Conservation (phyloP, 78 protist genomes). For the Dictyostelium capitatum region DNA sequence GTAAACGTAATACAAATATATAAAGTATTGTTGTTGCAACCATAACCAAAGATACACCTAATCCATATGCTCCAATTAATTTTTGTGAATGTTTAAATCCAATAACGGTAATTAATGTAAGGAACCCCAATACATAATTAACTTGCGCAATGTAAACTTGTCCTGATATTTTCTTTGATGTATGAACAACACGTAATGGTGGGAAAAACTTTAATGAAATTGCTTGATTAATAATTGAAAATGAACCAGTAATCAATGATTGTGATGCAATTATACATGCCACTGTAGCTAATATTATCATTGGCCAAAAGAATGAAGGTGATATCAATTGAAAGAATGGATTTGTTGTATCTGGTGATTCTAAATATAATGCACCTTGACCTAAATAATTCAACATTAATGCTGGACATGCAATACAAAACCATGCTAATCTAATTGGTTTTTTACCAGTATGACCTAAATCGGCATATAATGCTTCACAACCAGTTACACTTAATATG, state of each 20-base stretch:
- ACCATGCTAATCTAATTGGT: slow-evolving; percentile 49
- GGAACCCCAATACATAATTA: slow-evolving; percentile 12
- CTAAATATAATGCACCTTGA: slow-evolving; percentile 34
- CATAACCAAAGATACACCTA: slow-evolving; percentile 30
- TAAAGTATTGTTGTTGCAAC: neutral
- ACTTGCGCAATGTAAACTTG: slow-evolving; percentile 48
- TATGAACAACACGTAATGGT: slow-evolving; percentile 17
- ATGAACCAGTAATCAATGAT: slow-evolving; percentile 16
- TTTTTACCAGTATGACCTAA: slow-evolving; percentile 42
- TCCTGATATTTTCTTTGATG: slow-evolving; percentile 30
- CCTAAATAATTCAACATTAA: slow-evolving; percentile 44
- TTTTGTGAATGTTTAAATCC: slow-evolving; percentile 49
- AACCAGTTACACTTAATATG: slow-evolving; percentile 13
- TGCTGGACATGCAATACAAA: slow-evolving; percentile 8
- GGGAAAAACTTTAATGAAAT: slow-evolving; percentile 33
- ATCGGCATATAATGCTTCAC: slow-evolving; percentile 53
- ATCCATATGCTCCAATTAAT: slow-evolving; percentile 42
- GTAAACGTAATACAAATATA: neutral
- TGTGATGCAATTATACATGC: slow-evolving; percentile 47
- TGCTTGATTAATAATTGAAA: slow-evolving; percentile 31
- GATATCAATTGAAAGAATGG: slow-evolving; percentile 46
- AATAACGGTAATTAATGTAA: slow-evolving; percentile 18
- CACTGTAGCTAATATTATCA: slow-evolving; percentile 13
- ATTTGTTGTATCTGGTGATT: neutral
- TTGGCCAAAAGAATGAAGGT: slow-evolving; percentile 46